These are phyloP conservation scores for Filosporella fistucella DNA, from an alignment of 495 filamentous ascomycete species.

Conservation along the genomic window DNA sequence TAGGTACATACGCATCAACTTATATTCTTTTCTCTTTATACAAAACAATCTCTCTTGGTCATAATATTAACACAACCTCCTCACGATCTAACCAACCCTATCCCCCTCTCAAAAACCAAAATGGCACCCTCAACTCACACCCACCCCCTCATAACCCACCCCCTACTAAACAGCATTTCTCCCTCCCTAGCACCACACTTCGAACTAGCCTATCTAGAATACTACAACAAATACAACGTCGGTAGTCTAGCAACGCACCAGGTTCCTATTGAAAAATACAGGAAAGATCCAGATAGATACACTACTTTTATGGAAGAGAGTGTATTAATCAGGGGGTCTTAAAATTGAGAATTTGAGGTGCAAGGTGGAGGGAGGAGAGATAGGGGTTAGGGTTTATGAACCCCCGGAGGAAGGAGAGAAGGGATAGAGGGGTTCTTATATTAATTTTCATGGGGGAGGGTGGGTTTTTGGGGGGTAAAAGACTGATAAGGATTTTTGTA, in stretches of 20 bases:
- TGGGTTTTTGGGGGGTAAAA: conserved; percentile 35
- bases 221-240: conserved; percentile 4
- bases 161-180: background rate
- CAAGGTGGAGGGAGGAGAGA: background rate
- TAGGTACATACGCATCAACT: too few species aligned
- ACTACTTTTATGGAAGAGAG: conserved; percentile 1
- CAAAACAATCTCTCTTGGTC: too few species aligned
- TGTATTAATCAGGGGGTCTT: background rate
- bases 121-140: conserved; percentile 1
- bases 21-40: too few species aligned
- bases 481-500: conserved; percentile 27
- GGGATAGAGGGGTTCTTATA: background rate
- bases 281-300: background rate
- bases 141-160: background rate
- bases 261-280: background rate
- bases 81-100: too few species aligned
- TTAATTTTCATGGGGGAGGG: conserved; percentile 25
- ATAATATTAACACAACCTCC: too few species aligned
- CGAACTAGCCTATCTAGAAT: conserved; percentile 3
- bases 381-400: background rate
- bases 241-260: conserved; percentile 2
- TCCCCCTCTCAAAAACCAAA: background rate
- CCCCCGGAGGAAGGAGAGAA: background rate
- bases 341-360: conserved; percentile 1
- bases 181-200: background rate